A percentile compares a stretch with the other conserved stretches of the same genome.
Evolutionary conservation across 1,284 basidiomycete genomes (phyloP).

Genomic region (Ceratobasidium sp.): DNA sequence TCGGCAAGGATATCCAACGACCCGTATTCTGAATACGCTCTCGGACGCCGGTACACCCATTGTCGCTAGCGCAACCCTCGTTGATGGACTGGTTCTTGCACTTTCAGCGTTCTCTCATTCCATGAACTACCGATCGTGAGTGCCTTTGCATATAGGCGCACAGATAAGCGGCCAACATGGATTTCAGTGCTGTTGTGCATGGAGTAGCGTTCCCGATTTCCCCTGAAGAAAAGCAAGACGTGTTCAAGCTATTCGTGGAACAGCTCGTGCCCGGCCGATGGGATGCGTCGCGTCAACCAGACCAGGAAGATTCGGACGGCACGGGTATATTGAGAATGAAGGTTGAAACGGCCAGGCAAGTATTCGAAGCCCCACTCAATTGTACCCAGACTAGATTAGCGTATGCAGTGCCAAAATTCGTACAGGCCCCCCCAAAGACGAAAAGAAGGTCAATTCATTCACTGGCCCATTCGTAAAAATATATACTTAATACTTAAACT

Average conservation of each 20-base stretch:
- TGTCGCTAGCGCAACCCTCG: slow-evolving; percentile 46
- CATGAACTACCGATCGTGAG: slow-evolving; percentile 46
- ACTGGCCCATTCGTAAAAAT: no score
- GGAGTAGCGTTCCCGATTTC: slow-evolving; percentile 45
- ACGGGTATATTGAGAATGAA: slow-evolving; percentile 47
- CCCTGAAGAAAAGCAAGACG: slow-evolving; percentile 41
- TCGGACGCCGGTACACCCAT: slow-evolving; percentile 45
- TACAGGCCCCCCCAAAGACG: slow-evolving; percentile 44
- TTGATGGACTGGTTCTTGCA: slow-evolving; percentile 47
- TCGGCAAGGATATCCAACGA: slow-evolving; percentile 44
- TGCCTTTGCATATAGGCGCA: neutral
- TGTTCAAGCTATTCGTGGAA: slow-evolving; percentile 43
- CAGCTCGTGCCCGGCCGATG: slow-evolving; percentile 44
- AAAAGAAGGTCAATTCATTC: slow-evolving; percentile 41
- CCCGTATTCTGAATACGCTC: slow-evolving; percentile 46
- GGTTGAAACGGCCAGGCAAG: slow-evolving; percentile 45
- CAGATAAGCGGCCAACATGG: no score
- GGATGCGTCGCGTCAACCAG: slow-evolving; percentile 44
- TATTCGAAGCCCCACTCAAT: no score
- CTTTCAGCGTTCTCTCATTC: slow-evolving; percentile 46
- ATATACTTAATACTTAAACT: no score
- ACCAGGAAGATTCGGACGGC: slow-evolving; percentile 44
- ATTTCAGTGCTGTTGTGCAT: slow-evolving; percentile 45
- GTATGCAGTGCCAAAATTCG: slow-evolving; percentile 45
- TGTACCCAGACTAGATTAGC: no score